Base-by-base conservation (phyloP, 2,329 filamentous ascomycete species). In the Elsinoe arachidis region DNA sequence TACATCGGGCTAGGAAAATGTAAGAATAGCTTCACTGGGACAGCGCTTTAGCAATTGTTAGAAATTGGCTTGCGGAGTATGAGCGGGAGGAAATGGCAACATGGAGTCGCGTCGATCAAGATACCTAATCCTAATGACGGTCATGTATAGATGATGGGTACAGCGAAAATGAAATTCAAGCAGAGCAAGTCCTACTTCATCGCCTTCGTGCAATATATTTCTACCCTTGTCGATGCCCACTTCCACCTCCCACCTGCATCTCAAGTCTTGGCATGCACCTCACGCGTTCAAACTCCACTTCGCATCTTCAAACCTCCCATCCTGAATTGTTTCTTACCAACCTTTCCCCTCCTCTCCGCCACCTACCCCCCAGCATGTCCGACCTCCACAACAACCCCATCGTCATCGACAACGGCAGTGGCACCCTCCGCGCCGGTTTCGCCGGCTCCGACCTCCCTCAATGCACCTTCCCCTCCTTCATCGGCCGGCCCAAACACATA, bases 371-470 rank as follows among this genome's bases (percentile, higher is more conserved):
- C 67, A 67, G 62, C 65, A 85, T 86, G 82, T 78, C 80, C 63
- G 85, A 87, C 69, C 84, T 97, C 57, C 93, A 96, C 79, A 99
- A 99, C 80, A 91, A 90, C 64, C 91, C 93, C 59, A 96, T 99
- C 73, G 93, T 99, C 70, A 88, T 99, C 68, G 93, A 99, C 82
- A 99, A 99, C 76, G 93, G 93, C 68, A 96, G 91, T 64, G 93
- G 93, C 63, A 99, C 93, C 3, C 97, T 99, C 70, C 84, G 95
- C 71, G 93, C 93, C 56, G 93, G 93, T 19, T 99, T 97, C 71
- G 93, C 93, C 35, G 93, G 93, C 64, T 91, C 96, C 67, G 93
- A 99, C 71, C 79, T 92, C 52, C 93, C 93, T 17, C 96, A 96
- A 77, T 96, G 90, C 78, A 95, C 87, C 77, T 99, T 99, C 70